phyloP scores from a whole-genome alignment of 805 yeast species.

The Candida sithepensis region DNA sequence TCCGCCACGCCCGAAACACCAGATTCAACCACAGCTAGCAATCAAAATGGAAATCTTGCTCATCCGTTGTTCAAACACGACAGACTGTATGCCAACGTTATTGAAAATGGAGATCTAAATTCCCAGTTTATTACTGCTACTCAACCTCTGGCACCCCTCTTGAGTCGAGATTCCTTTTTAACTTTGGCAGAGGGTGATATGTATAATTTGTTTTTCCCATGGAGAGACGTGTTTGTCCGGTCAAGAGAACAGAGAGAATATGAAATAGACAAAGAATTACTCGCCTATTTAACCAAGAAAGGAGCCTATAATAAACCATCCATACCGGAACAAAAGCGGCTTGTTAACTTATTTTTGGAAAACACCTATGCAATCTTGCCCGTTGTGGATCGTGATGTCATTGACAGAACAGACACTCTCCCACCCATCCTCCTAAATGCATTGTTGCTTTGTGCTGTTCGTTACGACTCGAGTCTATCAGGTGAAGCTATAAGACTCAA shows the following conservation, averaged over 20 bases:
- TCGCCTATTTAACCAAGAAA: conserved; percentile 20
- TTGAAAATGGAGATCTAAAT: conserved; percentile 17
- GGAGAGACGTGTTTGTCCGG: conserved; percentile 26
- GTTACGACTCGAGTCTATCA: conserved; percentile 18
- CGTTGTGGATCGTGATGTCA: conserved; percentile 23
- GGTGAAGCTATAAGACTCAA: conserved; percentile 15
- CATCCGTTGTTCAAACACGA: conserved; percentile 21
- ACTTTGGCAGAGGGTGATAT: conserved; percentile 30
- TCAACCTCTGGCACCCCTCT: conserved; percentile 31
- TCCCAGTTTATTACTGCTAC: conserved; percentile 31
- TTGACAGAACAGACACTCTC: conserved; percentile 13
- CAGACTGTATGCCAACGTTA: conserved; percentile 23
- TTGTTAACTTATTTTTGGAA: conserved; percentile 22
- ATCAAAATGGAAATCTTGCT: not conserved
- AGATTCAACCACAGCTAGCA: not conserved
- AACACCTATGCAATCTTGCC: conserved; percentile 29
- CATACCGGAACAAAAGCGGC: conserved; percentile 16
- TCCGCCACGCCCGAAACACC: not conserved
- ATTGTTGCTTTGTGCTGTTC: conserved; percentile 22
- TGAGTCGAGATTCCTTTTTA: conserved; percentile 29
- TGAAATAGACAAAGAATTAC: conserved; percentile 23
- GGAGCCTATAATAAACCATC: conserved; percentile 26
- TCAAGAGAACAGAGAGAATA: conserved; percentile 10
- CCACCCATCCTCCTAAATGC: conserved; percentile 31
- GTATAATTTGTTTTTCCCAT: conserved; percentile 29